Conservation (phyloP, 2,329 filamentous ascomycete species). For the Fulvia fulva region DNA sequence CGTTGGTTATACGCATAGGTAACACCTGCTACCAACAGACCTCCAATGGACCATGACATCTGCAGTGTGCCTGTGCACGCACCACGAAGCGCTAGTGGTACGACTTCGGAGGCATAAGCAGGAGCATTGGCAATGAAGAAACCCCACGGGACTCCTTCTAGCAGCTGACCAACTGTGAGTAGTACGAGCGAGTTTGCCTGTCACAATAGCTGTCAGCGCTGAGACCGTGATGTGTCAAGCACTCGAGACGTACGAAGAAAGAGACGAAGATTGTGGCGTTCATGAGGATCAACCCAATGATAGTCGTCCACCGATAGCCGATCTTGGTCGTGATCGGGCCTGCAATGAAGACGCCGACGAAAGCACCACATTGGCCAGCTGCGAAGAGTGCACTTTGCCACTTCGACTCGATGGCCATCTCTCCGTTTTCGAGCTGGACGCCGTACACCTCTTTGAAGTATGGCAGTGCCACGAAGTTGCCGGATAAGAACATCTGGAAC, state of each 20-base stretch:
- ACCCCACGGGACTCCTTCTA: slow-evolving; percentile 60
- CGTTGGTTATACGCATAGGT: slow-evolving; percentile 47
- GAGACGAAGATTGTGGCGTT: slow-evolving; percentile 56
- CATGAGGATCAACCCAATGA: slow-evolving; percentile 50
- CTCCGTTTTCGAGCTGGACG: slow-evolving; percentile 25
- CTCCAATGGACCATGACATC: slow-evolving; percentile 59
- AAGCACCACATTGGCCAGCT: slow-evolving; percentile 53
- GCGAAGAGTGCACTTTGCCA: slow-evolving; percentile 57
- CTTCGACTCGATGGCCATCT: slow-evolving; percentile 44
- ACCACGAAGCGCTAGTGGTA: slow-evolving; percentile 52
- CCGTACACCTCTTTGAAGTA: slow-evolving; percentile 48
- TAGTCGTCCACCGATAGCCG: slow-evolving; percentile 56
- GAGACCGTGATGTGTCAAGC: not conserved
- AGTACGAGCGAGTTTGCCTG: slow-evolving; percentile 40
- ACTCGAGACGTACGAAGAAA: slow-evolving; percentile 42
- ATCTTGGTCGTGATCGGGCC: slow-evolving; percentile 55
- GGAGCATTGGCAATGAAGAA: slow-evolving; percentile 61
- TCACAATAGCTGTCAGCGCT: slow-evolving; percentile 5
- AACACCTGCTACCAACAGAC: slow-evolving; percentile 52
- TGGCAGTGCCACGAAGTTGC: slow-evolving; percentile 51
- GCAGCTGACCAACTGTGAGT: slow-evolving; percentile 50
- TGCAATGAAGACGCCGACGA: slow-evolving; percentile 55
- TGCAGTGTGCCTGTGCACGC: slow-evolving; percentile 57
- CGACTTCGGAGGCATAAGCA: slow-evolving; percentile 57
- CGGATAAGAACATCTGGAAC: slow-evolving; percentile 57